A percentile compares a stretch with the other conserved stretches of the same genome.
Conservation (phyloP, 2,329 filamentous ascomycete species). For the Sarocladium strictum region DNA sequence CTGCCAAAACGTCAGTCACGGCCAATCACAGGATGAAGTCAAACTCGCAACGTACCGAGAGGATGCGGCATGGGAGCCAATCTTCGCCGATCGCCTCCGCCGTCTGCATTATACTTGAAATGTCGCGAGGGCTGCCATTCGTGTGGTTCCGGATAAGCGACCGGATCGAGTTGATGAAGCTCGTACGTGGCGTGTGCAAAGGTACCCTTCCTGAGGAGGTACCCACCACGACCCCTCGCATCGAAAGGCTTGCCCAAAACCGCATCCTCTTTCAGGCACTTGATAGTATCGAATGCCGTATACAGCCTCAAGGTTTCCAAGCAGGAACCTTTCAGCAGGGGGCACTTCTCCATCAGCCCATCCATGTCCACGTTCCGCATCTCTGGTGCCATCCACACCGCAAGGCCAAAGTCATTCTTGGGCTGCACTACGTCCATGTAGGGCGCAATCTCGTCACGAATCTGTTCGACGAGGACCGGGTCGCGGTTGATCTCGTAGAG, state of each 20-base stretch:
- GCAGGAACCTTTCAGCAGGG: slow-evolving; percentile 32
- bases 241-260: slow-evolving; percentile 22
- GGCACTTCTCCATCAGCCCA: slow-evolving; percentile 28
- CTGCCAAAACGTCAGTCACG: slow-evolving; percentile 19
- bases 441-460: slow-evolving; percentile 32
- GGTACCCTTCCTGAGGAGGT: slow-evolving; percentile 26
- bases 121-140: slow-evolving; percentile 31
- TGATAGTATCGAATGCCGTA: slow-evolving; percentile 26
- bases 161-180: slow-evolving; percentile 28
- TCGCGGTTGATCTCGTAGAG: slow-evolving; percentile 34
- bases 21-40: too few relatives aligned
- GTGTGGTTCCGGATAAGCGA: slow-evolving; percentile 23
- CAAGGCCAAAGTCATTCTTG: slow-evolving; percentile 28
- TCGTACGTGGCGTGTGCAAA: slow-evolving; percentile 28
- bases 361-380: slow-evolving; percentile 30
- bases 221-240: slow-evolving; percentile 16
- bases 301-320: slow-evolving; percentile 35
- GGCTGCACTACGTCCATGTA: slow-evolving; percentile 26
- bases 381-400: slow-evolving; percentile 27
- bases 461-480: slow-evolving; percentile 27
- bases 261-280: slow-evolving; percentile 25
- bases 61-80: too few relatives aligned
- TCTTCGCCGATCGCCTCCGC: slow-evolving; percentile 20
- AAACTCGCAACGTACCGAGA: slow-evolving; percentile 26
- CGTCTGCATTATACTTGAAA: slow-evolving; percentile 20